Base-by-base conservation (phyloP, 2,329 filamentous ascomycete genomes). In the Zopfia rhizophila region DNA sequence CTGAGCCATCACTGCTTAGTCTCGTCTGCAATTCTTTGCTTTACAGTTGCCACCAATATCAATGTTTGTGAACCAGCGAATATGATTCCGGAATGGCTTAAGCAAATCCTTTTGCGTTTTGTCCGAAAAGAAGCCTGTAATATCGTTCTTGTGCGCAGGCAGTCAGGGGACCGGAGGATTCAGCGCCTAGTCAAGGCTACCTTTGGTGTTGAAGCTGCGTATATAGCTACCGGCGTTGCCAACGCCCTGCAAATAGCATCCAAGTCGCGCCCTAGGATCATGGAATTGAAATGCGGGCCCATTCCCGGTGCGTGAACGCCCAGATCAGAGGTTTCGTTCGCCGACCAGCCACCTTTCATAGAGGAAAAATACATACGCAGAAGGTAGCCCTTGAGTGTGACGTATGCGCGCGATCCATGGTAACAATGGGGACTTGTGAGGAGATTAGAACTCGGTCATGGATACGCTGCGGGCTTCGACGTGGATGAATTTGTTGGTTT, bases 401-500 rank as follows among this genome's bases (percentile, higher is more conserved):
- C 11, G 39, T 19, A 18, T 35, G 30, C 11, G 29, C 47, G 5
- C 36, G 38, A 27, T 54, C 51, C 38, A 51, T 38, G 5, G 43
- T 54, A 4, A 50, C 42, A 35, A 54, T 35, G 8, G 43, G 51
- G 6, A 51, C 13, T 25, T n/a, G n/a, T n/a, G n/a, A n/a, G n/a
- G n/a, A n/a, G n/a, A n/a, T n/a, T n/a, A n/a, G n/a, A n/a, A n/a
- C n/a, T n/a, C n/a, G n/a, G n/a, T n/a, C n/a, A n/a, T n/a, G n/a
- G n/a, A n/a, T n/a, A n/a, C n/a, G n/a, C n/a, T n/a, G n/a, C n/a
- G n/a, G n/a, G n/a, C n/a, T n/a, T n/a, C n/a, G 18, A 54, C 36
- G 11, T 38, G 19, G 17, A 59, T 42, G 30, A 55, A 56, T 4
- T 36, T 31, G 30, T 55, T 60, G 1, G 38, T 51, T 29, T 57